These are phyloP conservation scores for Otatea glauca DNA, from an alignment of 176 grass and related monocot species.

Conservation along the genomic window DNA sequence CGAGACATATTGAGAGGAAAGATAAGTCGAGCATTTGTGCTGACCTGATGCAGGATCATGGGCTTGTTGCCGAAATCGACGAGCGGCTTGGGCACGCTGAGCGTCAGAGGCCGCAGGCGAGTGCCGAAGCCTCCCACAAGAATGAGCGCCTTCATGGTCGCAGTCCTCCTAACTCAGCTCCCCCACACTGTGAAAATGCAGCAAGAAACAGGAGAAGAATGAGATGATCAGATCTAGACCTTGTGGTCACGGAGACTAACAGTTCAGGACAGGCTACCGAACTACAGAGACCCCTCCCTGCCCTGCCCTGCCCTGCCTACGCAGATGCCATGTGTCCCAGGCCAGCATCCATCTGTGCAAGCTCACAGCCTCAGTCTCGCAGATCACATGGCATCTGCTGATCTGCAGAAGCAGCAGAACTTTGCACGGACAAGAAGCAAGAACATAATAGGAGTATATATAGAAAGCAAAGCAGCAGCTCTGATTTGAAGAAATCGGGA, in stretches of 20 bases:
- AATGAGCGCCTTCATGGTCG: constrained; percentile 88
- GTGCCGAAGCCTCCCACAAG: constrained; percentile 94
- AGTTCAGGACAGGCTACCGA: background rate
- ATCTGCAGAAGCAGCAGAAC: background rate
- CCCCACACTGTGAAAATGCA: constrained; percentile 40
- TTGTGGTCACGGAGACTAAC: constrained; percentile 4
- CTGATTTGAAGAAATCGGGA: background rate
- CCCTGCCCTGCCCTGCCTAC: constrained; percentile 5
- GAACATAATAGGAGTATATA: background rate
- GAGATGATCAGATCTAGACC: constrained; percentile 41
- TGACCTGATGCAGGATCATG: constrained; percentile 95
- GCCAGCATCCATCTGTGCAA: background rate
- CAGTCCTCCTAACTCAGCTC: constrained; percentile 38
- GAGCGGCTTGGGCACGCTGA: constrained; percentile 92
- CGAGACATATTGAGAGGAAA: background rate
- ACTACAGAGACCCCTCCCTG: background rate
- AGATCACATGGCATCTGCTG: background rate
- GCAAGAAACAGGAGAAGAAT: constrained; percentile 26
- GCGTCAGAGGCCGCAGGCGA: constrained; percentile 82
- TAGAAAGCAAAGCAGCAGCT: background rate
- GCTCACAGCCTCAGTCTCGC: background rate
- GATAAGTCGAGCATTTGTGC: constrained; percentile 9
- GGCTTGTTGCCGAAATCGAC: constrained; percentile 96
- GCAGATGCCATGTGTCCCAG: constrained; percentile 27
- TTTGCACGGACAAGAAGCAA: background rate